A percentile compares a stretch with the other conserved stretches of the same genome.
phyloP scores from a whole-genome alignment of 352 stramenopile genomes.

The Pythium myriotylum region DNA sequence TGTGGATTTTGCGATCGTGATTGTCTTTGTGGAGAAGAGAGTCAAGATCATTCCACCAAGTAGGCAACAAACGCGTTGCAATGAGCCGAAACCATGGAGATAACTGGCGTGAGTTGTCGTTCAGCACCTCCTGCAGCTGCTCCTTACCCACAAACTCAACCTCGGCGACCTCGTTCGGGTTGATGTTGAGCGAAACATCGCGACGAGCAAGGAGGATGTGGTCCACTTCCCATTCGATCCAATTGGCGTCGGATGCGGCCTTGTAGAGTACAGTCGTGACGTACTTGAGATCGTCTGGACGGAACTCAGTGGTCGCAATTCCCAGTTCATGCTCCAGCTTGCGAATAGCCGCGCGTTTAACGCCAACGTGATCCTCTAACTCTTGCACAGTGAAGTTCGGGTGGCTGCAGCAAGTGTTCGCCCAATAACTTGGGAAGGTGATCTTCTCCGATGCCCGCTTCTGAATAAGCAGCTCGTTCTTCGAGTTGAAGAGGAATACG shows the following conservation, averaged over 20 bases:
- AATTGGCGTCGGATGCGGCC: conserved; percentile 85
- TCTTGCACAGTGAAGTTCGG: conserved; percentile 94
- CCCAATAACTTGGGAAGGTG: conserved; percentile 99
- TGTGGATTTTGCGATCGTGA: conserved; percentile 53
- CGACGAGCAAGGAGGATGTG: conserved; percentile 95
- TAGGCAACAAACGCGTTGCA: conserved; percentile 59
- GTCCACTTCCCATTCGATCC: conserved; percentile 99
- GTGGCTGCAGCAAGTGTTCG: conserved; percentile 99
- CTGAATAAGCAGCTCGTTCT: conserved; percentile 86
- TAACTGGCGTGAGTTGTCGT: conserved; percentile 57
- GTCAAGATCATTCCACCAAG: conserved; percentile 78
- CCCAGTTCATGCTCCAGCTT: conserved; percentile 99
- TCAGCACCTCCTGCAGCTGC: conserved; percentile 53
- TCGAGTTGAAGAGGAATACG: conserved; percentile 87
- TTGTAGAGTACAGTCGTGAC: conserved; percentile 98
- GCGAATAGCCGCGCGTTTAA: conserved; percentile 94
- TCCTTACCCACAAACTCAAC: conserved; percentile 89
- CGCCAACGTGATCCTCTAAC: conserved; percentile 72
- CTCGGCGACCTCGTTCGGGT: conserved; percentile 93
- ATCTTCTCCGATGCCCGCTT: conserved; percentile 97
- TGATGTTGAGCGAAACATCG: conserved; percentile 83
- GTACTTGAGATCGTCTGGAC: conserved; percentile 92
- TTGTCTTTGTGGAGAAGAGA: conserved; percentile 56
- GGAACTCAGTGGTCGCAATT: conserved; percentile 88
- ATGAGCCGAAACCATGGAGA: conserved; percentile 90